phyloP scores from a whole-genome alignment of 2,329 filamentous ascomycete genomes.

The Lachnellula occidentalis region DNA sequence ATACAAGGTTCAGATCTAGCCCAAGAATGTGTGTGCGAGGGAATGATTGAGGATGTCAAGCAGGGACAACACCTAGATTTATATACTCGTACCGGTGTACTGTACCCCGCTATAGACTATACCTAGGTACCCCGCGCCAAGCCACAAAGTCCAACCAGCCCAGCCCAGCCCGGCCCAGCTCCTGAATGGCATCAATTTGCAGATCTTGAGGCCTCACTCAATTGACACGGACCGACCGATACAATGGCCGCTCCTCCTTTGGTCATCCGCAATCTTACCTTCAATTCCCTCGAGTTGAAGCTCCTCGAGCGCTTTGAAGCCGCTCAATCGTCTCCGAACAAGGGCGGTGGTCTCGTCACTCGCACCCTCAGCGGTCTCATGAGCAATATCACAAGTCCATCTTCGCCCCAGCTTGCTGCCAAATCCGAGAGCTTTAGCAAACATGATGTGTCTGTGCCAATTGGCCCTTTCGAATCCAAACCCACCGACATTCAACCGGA shows the following conservation, averaged over 20 bases:
- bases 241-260: constrained; percentile 38
- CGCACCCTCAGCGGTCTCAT: constrained; percentile 40
- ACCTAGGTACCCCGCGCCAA: too few relatives aligned
- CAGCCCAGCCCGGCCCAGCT: background rate
- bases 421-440: constrained; percentile 56
- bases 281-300: constrained; percentile 66
- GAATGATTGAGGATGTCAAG: too few relatives aligned
- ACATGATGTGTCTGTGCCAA: constrained; percentile 55
- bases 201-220: too few relatives aligned
- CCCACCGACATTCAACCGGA: constrained; percentile 57
- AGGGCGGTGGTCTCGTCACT: constrained; percentile 37
- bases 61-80: too few relatives aligned
- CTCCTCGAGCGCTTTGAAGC: constrained; percentile 67
- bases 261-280: constrained; percentile 77
- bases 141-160: too few relatives aligned
- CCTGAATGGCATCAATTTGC: background rate
- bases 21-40: too few relatives aligned
- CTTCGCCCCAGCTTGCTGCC: constrained; percentile 34
- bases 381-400: constrained; percentile 39
- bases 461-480: constrained; percentile 64
- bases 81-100: too few relatives aligned
- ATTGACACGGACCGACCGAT: background rate
- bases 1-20: too few relatives aligned
- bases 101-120: too few relatives aligned
- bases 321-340: constrained; percentile 32